Percentiles rank a stretch among this genome's conserved stretches.
Evolutionary conservation across 208 protist genomes (phyloP).

Genomic region (Phytomonas francai): DNA sequence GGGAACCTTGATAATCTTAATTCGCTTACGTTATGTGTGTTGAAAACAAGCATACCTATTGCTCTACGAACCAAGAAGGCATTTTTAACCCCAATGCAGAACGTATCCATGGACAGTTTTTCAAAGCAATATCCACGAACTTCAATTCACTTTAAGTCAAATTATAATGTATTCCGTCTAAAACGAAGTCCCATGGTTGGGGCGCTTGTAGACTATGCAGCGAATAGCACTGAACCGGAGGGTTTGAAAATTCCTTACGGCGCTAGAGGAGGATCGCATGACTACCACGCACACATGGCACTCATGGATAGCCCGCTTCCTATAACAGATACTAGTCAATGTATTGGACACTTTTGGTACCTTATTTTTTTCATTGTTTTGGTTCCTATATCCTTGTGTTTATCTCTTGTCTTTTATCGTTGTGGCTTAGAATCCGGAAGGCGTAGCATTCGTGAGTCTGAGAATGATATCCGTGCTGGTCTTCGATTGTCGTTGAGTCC

Average conservation of each 20-base stretch:
- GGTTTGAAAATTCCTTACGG: slow-evolving; percentile 26
- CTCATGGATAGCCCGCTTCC: slow-evolving; percentile 15
- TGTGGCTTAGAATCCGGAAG: slow-evolving; percentile 38
- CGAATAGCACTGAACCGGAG: slow-evolving; percentile 36
- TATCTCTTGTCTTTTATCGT: slow-evolving; percentile 39
- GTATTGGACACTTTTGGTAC: slow-evolving; percentile 67
- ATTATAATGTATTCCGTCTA: slow-evolving; percentile 5
- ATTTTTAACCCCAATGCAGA: not conserved
- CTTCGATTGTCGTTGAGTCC: slow-evolving; percentile 19
- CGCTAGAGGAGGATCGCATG: slow-evolving; percentile 34
- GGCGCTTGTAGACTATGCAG: slow-evolving; percentile 29
- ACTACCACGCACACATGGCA: slow-evolving; percentile 12
- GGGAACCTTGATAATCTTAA: not conserved
- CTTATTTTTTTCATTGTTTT: slow-evolving; percentile 77
- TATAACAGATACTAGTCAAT: slow-evolving; percentile 16
- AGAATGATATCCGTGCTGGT: slow-evolving; percentile 68
- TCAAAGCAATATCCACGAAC: not conserved
- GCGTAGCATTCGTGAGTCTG: slow-evolving; percentile 27
- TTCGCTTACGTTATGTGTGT: not conserved
- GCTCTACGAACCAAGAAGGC: not conserved
- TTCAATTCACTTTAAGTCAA: not conserved
- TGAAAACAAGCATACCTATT: not conserved
- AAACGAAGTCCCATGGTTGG: slow-evolving; percentile 33
- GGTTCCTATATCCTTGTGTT: slow-evolving; percentile 48
- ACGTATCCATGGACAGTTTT: not conserved